Percentiles rank a stretch among this genome's conserved stretches.
Evolutionary conservation across 352 stramenopile genomes (phyloP).

Genomic region (Globisporangium perplexum): DNA sequence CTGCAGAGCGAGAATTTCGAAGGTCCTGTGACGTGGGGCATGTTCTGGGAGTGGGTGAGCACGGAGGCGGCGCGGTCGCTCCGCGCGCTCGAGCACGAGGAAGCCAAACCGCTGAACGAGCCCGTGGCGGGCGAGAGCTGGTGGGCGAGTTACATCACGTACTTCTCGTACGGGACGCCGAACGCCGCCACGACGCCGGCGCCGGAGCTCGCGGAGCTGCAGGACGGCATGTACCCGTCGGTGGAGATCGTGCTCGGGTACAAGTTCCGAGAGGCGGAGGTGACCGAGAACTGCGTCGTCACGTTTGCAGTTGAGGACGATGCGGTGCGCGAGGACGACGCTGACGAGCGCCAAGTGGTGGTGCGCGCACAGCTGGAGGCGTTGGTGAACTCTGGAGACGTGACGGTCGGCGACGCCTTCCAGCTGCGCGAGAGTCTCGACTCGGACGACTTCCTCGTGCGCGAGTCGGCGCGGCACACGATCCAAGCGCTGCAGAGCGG

Average conservation of each 20-base stretch:
- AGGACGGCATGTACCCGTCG: slow-evolving; percentile 30
- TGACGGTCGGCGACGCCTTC: slow-evolving; percentile 66
- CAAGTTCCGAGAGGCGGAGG: background rate
- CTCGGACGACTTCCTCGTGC: slow-evolving; percentile 37
- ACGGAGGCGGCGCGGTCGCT: slow-evolving; percentile 66
- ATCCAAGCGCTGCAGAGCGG: slow-evolving; percentile 59
- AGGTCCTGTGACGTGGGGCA: slow-evolving; percentile 67
- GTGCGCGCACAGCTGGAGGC: slow-evolving; percentile 73
- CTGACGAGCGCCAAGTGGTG: slow-evolving; percentile 28
- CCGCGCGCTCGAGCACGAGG: slow-evolving; percentile 52
- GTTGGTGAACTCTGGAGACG: slow-evolving; percentile 51
- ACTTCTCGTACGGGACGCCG: slow-evolving; percentile 22
- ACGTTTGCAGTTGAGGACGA: slow-evolving; percentile 2
- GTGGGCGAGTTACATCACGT: slow-evolving; percentile 61
- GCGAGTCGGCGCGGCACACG: slow-evolving; percentile 48
- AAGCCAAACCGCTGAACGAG: slow-evolving; percentile 35
- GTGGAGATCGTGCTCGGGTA: slow-evolving; percentile 24
- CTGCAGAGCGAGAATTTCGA: slow-evolving; percentile 57
- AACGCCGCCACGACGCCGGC: slow-evolving; percentile 13
- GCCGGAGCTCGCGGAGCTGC: slow-evolving; percentile 3
- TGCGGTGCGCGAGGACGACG: background rate
- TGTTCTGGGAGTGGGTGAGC: slow-evolving; percentile 88
- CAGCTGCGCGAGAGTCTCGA: slow-evolving; percentile 59
- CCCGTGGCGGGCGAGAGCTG: slow-evolving; percentile 43
- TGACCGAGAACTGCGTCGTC: background rate